Base-by-base conservation (phyloP, 1,139 yeast genomes). In the Petasospora fabianii region DNA sequence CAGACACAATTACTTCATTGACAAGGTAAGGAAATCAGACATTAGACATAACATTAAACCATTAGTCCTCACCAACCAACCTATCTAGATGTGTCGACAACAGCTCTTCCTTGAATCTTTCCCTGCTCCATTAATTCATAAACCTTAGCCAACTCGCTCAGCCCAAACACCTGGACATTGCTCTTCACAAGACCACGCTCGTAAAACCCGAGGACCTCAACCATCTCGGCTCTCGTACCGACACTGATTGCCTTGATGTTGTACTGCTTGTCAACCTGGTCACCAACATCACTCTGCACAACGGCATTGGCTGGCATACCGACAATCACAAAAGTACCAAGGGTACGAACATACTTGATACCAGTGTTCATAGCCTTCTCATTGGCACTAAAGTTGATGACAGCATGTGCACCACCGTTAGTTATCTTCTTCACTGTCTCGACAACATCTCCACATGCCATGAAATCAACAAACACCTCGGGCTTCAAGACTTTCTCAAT, bases 71-170 rank as follows among this genome's bases (percentile, higher is more conserved):
- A n/a, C n/a, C n/a, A n/a, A n/a, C n/a, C n/a, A n/a, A n/a, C 10
- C 28, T 17, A 69, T 51, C 66, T 62, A 43, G 65, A 52, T 32
- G 68, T 66, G 65, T 80, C 86, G 46, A 80, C 74, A 38, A 80
- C 87, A 51, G 75, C 72, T 61, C 87, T 73, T 47, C 87, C 87
- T 46, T 74, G 70, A 52, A 80, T 68, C 64, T 75, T 69, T 53
- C 84, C 84, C 58, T 69, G 65, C 61, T 71, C 75, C 86, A 80
- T 79, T 58, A 66, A 64, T 48, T 72, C 70, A 65, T 69, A 80
- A 44, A 80, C 75, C 39, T 61, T 55, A 30, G 72, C 69, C 52
- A 79, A 69, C 55, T 75, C 74, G 39, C 77, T 69, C 48, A 79
- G 66, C 17, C 80, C 78, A 41, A 73, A 78, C 43, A 73, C 79